phyloP scores from a whole-genome alignment of 306 rosid species.

The Casuarina equisetifolia region DNA sequence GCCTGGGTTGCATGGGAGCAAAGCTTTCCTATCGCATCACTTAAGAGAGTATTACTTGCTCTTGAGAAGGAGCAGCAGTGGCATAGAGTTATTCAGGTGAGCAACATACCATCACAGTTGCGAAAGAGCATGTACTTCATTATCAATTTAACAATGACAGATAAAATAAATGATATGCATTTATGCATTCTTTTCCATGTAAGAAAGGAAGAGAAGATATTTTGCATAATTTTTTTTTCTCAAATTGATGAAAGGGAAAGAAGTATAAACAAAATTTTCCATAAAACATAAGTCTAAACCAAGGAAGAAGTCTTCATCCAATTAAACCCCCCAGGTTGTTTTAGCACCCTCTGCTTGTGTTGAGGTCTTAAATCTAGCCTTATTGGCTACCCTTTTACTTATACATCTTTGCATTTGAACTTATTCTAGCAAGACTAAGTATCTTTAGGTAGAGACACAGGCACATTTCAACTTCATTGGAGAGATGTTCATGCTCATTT shows the following conservation, averaged over 20 bases:
- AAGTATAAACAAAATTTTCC: neutral
- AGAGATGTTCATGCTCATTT: neutral
- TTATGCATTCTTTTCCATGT: neutral
- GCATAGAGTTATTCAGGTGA: constrained; percentile 87
- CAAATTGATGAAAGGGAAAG: neutral
- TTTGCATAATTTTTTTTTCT: neutral
- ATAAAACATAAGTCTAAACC: neutral
- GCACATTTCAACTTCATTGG: neutral
- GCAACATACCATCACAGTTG: constrained; percentile 1
- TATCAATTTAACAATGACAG: neutral
- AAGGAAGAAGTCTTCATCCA: neutral
- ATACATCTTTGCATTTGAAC: neutral
- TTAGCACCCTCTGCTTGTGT: neutral
- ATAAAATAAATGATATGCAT: neutral
- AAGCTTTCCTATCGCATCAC: constrained; percentile 64
- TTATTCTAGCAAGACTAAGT: neutral
- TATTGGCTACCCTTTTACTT: neutral
- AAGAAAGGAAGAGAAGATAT: neutral
- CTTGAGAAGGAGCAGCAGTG: constrained; percentile 90
- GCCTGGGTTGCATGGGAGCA: constrained; percentile 96
- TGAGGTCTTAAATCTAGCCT: neutral
- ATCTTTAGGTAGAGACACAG: neutral
- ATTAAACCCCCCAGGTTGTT: neutral
- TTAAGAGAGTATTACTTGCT: constrained; percentile 49
- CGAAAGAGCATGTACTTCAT: neutral